These are phyloP conservation scores for Brasenia schreberi DNA, from an alignment of 164 flowering plant species.

Conservation along the genomic window DNA sequence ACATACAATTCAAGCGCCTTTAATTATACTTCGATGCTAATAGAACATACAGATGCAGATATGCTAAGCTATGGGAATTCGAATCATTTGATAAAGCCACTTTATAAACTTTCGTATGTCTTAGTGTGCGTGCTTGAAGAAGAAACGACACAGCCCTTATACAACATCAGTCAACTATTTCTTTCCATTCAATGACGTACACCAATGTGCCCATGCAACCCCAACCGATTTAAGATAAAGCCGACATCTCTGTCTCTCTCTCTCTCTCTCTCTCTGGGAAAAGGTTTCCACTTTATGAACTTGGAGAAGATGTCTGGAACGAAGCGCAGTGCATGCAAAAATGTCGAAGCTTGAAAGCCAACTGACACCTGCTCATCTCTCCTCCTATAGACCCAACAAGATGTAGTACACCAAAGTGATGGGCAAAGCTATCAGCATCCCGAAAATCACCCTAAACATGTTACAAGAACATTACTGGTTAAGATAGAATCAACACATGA, in stretches of 20 bases:
- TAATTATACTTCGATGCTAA: background rate
- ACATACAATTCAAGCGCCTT: background rate
- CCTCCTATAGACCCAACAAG: slow-evolving; percentile 46
- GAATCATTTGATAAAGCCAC: background rate
- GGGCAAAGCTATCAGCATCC: slow-evolving; percentile 81
- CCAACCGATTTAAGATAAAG: background rate
- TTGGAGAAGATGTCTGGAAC: background rate
- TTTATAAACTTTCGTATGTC: background rate
- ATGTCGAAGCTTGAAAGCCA: background rate
- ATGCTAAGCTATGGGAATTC: background rate
- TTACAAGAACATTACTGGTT: background rate
- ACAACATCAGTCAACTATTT: background rate
- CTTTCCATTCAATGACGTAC: background rate
- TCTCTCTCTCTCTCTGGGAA: background rate
- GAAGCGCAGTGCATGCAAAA: background rate
- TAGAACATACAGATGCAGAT: background rate
- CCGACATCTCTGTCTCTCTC: no score
- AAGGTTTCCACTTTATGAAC: background rate
- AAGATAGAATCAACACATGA: background rate
- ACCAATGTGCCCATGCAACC: background rate
- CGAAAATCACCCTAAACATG: slow-evolving; percentile 62
- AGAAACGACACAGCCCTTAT: no score
- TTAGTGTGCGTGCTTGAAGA: background rate
- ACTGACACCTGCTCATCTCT: background rate
- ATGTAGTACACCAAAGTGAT: slow-evolving; percentile 79